Evolutionary conservation across 163 green algal genomes (phyloP).

Genomic region (Scenedesmus sp.): DNA sequence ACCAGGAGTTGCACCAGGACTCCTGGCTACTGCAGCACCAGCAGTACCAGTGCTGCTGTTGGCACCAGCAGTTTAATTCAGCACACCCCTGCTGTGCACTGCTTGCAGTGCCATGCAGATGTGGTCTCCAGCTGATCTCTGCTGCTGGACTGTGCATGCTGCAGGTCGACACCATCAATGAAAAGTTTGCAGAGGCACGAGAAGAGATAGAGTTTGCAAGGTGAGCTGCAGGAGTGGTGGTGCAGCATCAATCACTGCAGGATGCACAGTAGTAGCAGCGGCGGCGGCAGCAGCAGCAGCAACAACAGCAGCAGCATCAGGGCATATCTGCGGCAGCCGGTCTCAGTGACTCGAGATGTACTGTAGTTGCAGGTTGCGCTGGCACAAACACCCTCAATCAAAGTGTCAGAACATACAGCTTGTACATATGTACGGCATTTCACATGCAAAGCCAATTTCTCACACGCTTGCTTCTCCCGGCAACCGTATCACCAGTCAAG

Average conservation of each 20-base stretch:
- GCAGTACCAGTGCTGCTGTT: too few species aligned
- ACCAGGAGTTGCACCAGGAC: too few species aligned
- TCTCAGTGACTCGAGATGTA: too few species aligned
- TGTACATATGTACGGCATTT: too few species aligned
- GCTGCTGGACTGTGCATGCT: background rate
- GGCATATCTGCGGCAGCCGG: background rate
- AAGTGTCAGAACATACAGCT: too few species aligned
- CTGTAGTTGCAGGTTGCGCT: too few species aligned
- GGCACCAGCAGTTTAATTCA: too few species aligned
- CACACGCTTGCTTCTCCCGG: too few species aligned
- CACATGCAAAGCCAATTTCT: too few species aligned
- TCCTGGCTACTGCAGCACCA: too few species aligned
- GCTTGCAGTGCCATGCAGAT: background rate
- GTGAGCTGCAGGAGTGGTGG: constrained; percentile 4
- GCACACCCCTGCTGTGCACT: background rate
- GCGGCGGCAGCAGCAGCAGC: background rate
- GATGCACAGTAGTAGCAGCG: background rate
- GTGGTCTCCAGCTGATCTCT: background rate
- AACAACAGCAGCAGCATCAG: background rate
- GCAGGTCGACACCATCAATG: constrained; percentile 85
- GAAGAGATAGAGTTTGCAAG: constrained; percentile 88
- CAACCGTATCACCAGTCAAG: too few species aligned
- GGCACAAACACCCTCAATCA: too few species aligned
- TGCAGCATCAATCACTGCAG: background rate
- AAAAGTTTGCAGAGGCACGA: constrained; percentile 83